Conservation (phyloP, 2,329 filamentous ascomycete genomes). For the Sarocladiaceae sp. region DNA sequence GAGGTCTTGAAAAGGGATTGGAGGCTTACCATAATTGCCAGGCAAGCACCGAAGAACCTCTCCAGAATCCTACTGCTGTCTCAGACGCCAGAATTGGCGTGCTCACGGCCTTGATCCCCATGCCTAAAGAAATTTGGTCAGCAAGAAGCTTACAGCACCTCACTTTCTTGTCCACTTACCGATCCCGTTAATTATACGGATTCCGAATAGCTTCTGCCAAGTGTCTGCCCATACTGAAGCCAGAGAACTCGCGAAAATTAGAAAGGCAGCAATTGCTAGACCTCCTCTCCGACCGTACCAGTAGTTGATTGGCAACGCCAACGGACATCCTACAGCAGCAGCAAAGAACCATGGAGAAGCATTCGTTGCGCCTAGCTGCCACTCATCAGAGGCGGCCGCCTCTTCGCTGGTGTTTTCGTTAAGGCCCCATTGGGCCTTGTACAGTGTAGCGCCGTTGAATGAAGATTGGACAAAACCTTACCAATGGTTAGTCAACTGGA, state of each 20-base stretch:
- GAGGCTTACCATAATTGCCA: slow-evolving; percentile 38
- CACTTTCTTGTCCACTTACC: slow-evolving; percentile 23
- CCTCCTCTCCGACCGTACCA: slow-evolving; percentile 35
- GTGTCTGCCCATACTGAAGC: slow-evolving; percentile 27
- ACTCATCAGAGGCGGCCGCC: slow-evolving; percentile 18
- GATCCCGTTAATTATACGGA: slow-evolving; percentile 33
- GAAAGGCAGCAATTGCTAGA: slow-evolving; percentile 31
- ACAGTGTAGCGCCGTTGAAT: slow-evolving; percentile 37
- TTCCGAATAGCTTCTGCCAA: slow-evolving; percentile 29
- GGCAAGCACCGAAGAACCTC: slow-evolving; percentile 41
- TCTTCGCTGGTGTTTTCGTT: slow-evolving; percentile 13
- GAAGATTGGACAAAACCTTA: slow-evolving; percentile 36
- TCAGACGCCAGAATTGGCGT: slow-evolving; percentile 43
- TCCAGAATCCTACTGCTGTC: slow-evolving; percentile 42
- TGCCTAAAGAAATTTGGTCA: slow-evolving; percentile 23
- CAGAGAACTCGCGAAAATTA: slow-evolving; percentile 35
- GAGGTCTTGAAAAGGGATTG: too few relatives aligned
- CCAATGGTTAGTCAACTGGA: too few relatives aligned
- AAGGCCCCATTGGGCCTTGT: slow-evolving; percentile 18
- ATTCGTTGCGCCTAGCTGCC: slow-evolving; percentile 35
- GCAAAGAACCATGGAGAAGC: slow-evolving; percentile 35
- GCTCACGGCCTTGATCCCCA: slow-evolving; percentile 46
- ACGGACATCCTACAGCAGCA: slow-evolving; percentile 32
- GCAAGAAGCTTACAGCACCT: slow-evolving; percentile 7
- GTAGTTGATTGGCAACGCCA: slow-evolving; percentile 37